phyloP scores from a whole-genome alignment of 257 asterid genomes.

The Primulina tabacum region DNA sequence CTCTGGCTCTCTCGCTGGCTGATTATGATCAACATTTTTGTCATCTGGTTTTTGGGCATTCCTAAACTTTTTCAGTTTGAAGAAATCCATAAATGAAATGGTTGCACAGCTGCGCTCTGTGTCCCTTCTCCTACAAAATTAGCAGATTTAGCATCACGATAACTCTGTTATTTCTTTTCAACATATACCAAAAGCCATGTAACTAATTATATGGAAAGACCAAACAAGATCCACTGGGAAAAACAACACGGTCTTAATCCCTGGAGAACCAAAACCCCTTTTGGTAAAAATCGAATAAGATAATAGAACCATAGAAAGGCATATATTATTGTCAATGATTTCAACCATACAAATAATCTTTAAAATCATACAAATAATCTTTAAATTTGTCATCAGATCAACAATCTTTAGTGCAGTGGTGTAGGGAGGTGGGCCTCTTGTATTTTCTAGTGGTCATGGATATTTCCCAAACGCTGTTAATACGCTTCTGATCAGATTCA shows the following conservation, averaged over 20 bases:
- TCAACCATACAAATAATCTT: neutral
- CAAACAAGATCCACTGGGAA: neutral
- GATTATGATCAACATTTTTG: slow-evolving; percentile 35
- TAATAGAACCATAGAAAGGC: neutral
- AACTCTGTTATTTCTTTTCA: slow-evolving; percentile 14
- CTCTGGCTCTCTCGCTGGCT: slow-evolving; percentile 50
- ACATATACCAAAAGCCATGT: neutral
- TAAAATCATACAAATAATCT: too few relatives aligned
- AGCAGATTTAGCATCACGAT: neutral
- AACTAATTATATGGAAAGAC: neutral
- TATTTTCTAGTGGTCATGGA: neutral
- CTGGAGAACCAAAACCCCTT: slow-evolving; percentile 8
- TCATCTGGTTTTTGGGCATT: slow-evolving; percentile 55
- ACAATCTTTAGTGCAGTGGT: slow-evolving; percentile 4
- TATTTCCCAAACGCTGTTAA: neutral
- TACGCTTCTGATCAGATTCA: too few relatives aligned
- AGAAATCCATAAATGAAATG: slow-evolving; percentile 57
- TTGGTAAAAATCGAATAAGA: neutral
- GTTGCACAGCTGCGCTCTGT: slow-evolving; percentile 10
- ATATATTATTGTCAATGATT: slow-evolving; percentile 8
- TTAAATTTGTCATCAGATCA: slow-evolving; percentile 27
- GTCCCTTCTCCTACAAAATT: slow-evolving; percentile 12
- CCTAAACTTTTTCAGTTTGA: slow-evolving; percentile 62
- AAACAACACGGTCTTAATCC: neutral
- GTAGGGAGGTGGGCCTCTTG: too few relatives aligned